Conservation (phyloP, 352 stramenopile genomes). For the Phytopythium mirpurense region DNA sequence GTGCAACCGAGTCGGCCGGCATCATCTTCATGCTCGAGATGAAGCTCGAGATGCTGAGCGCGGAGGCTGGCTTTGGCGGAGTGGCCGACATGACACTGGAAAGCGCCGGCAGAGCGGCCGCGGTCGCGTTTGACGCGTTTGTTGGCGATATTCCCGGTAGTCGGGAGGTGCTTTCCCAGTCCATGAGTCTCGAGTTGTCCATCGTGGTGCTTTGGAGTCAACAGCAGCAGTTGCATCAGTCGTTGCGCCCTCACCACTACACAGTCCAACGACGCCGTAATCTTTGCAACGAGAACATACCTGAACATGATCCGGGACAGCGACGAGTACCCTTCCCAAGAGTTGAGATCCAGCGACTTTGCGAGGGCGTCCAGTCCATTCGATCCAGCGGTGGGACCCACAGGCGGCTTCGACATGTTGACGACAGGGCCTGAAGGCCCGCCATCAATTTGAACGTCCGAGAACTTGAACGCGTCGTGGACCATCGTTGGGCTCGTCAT, state of each 20-base stretch:
- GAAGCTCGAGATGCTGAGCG: constrained; percentile 49
- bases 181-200: constrained; percentile 2
- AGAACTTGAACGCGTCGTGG: constrained; percentile 5
- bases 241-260: background rate
- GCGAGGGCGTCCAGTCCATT: constrained; percentile 17
- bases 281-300: constrained; percentile 10
- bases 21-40: constrained; percentile 46
- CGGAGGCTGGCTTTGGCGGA: constrained; percentile 1
- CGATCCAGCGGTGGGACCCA: background rate
- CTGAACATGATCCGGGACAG: constrained; percentile 73
- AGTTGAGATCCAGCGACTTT: constrained; percentile 40
- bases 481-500: background rate
- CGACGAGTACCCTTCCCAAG: constrained; percentile 71
- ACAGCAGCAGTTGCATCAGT: background rate
- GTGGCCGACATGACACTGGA: background rate
- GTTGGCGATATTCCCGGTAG: background rate
- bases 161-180: constrained; percentile 2
- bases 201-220: background rate
- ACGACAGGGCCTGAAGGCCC: background rate
- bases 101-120: background rate
- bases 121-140: background rate
- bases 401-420: background rate
- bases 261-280: background rate
- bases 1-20: constrained; percentile 34
- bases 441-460: background rate